Evolutionary conservation across 805 yeast species (phyloP), one percentile per base, ranked within the genome.

Genomic region (Wickerhamia fluorescens): DNA sequence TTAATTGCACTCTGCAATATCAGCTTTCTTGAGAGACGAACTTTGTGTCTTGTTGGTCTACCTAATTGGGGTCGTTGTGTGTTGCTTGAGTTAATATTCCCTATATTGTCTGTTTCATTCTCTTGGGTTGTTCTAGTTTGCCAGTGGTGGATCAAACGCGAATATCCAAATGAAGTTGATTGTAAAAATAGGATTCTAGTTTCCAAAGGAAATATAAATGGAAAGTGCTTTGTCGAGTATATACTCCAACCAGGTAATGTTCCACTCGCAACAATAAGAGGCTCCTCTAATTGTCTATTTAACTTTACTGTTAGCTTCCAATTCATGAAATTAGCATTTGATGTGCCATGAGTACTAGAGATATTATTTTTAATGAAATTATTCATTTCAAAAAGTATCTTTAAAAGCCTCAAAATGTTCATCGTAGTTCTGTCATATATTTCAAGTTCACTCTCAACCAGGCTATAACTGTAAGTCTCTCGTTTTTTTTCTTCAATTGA

Each of bases 161-260:
- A 81, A 48, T 84, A 80, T 0, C 97, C 97, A 59, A 83, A 88
- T 0, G 96, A 87, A 0, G 96, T 85, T 6, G 88, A 76, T 41
- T 83, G 89, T 31, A 89, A 54, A 44, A 84, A 86, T 38, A 76
- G 71, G 24, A 82, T 64, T 34, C 96, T 68, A 0, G 92, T 74
- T 28, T 79, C 92, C 24, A 89, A 58, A 0, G 97, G 95, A 46
- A 85, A 85, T 25, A 89, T 47, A 42, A 89, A 89, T 8, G 95
- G 85, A 43, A 69, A 86, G 12, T 73, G 67, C 30, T 78, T 67
- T 0, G 94, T 76, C n/a, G 86, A 57, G 34, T 72, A 69, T 20
- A 82, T 70, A 13, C 80, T 70, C 97, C 97, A 89, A 6, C 71
- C 72, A 0, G 97, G 97, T 23, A 89, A 50, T 2, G 83, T 71